phyloP scores from a whole-genome alignment of 2,329 filamentous ascomycete species.

The Colletotrichum agaves region DNA sequence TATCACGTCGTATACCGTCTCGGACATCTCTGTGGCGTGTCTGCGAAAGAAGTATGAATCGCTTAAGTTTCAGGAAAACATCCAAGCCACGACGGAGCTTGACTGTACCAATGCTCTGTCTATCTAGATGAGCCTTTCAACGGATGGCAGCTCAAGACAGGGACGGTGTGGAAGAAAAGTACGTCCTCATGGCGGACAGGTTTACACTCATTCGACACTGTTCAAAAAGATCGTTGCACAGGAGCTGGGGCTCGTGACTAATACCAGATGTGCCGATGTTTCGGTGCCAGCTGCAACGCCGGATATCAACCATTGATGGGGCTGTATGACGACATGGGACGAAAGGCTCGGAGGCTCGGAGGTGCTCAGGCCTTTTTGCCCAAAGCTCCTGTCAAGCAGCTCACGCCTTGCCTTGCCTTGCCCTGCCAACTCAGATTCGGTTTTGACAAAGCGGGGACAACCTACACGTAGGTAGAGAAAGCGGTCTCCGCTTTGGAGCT shows the following conservation, averaged over 20 bases:
- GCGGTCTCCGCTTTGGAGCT: not conserved
- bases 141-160: not conserved
- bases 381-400: constrained; percentile 9
- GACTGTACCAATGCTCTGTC: not conserved
- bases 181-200: not conserved
- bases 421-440: constrained; percentile 7
- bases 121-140: not conserved
- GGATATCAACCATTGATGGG: not conserved
- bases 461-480: not conserved
- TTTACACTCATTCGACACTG: not conserved
- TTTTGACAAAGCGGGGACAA: constrained; percentile 2
- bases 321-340: constrained; percentile 27
- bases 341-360: constrained; percentile 22
- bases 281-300: not conserved
- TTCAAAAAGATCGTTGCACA: not conserved
- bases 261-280: not conserved
- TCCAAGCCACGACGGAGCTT: too few species aligned
- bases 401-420: not conserved
- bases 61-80: not conserved
- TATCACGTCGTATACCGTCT: not conserved
- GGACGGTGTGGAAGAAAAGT: not conserved
- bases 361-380: constrained; percentile 1
- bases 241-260: not conserved
- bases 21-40: not conserved
- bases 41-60: not conserved